phyloP scores from a whole-genome alignment of 805 yeast genomes.

The Saturnispora mendoncae region DNA sequence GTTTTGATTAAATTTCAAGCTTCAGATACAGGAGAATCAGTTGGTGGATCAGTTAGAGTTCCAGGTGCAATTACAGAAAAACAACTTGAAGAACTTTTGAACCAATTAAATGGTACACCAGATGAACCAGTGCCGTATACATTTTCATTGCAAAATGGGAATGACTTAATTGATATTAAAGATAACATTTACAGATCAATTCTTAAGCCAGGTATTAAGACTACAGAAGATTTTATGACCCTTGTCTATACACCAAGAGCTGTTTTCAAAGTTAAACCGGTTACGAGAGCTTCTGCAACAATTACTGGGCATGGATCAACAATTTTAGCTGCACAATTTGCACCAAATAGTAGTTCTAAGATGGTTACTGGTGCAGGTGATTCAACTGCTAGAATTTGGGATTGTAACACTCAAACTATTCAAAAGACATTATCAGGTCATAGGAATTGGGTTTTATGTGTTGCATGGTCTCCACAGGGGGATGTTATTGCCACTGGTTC shows the following conservation, averaged over 20 bases:
- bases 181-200: slow-evolving; percentile 73
- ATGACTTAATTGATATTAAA: slow-evolving; percentile 58
- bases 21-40: slow-evolving; percentile 79
- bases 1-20: slow-evolving; percentile 87
- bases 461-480: slow-evolving; percentile 88
- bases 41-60: slow-evolving; percentile 80
- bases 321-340: slow-evolving; percentile 83
- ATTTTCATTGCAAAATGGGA: slow-evolving; percentile 55
- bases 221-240: slow-evolving; percentile 90
- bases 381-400: slow-evolving; percentile 94
- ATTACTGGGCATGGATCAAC: slow-evolving; percentile 95
- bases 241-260: slow-evolving; percentile 92
- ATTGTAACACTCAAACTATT: slow-evolving; percentile 91
- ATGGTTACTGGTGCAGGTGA: slow-evolving; percentile 97
- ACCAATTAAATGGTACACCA: slow-evolving; percentile 57
- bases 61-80: slow-evolving; percentile 82
- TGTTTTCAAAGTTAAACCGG: slow-evolving; percentile 83
- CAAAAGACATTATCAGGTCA: slow-evolving; percentile 75
- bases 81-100: slow-evolving; percentile 81
- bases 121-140: slow-evolving; percentile 90
- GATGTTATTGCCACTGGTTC: slow-evolving; percentile 89
- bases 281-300: slow-evolving; percentile 84
- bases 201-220: slow-evolving; percentile 74
- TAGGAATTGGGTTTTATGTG: slow-evolving; percentile 88
- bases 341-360: slow-evolving; percentile 77